Base-by-base conservation (phyloP, 2,329 filamentous ascomycete species). In the Fusarium nematophilum region DNA sequence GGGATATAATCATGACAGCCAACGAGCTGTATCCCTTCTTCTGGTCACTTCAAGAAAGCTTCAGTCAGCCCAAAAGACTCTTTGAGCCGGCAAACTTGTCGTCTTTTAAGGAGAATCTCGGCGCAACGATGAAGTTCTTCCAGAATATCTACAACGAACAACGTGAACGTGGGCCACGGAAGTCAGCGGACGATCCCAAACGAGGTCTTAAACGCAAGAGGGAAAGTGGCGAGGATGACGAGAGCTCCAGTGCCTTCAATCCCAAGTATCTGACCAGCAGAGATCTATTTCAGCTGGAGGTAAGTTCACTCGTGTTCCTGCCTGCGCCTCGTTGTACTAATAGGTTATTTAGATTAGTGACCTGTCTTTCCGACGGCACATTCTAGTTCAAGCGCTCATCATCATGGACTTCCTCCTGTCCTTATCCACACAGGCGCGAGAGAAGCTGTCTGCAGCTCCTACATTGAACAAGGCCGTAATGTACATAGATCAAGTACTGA, bases 181-280 rank as follows among this genome's bases (percentile, higher is more conserved):
- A 85, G 59, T 76, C 81, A 6, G 72, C 79, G 3, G 87, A 89
- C 34, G 91, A 92, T 46, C 79, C 81, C 39, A 88, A 86, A 60
- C 85, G 84, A 61, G 86, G 85, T 25, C 70, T 81, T 47, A 96
- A 93, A 76, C 86, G 92, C 52, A 96, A 93, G 73, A 81, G 84
- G 36, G 81, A 84, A 9, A 64, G 63, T 14, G 82, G 82, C 34
- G 77, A 78, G 23, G 82, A 86, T 45, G 85, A 86, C 7, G 84
- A 86, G 49, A 60, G 62, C 13, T 62, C 68, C 1, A 75, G 73
- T 47, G 65, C 72, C 18, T 98, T 97, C 78, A 99, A 99, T 69
- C 94, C 96, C 2, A 99, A 98, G 72, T 99, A 99, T 73, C 84
- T 99, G 14, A 99, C 95, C n/a, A 98, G 93, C 74, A 86, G 90